Percentiles rank a stretch among this genome's conserved stretches.
phyloP scores from a whole-genome alignment of 2,329 filamentous ascomycete species.

The Capronia epimyces region DNA sequence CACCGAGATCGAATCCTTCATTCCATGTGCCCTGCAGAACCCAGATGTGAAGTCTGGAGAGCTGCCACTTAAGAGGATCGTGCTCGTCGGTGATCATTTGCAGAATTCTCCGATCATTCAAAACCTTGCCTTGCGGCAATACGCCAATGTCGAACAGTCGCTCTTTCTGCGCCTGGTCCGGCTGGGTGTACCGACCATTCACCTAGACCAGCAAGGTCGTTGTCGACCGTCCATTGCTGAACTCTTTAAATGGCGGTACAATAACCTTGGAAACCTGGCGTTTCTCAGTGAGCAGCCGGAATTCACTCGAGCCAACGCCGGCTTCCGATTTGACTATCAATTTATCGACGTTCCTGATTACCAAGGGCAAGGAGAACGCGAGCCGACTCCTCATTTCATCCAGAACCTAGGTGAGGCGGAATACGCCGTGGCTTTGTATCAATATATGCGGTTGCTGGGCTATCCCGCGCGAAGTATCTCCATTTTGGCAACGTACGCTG shows the following conservation, averaged over 20 bases:
- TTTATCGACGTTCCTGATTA: constrained; percentile 95
- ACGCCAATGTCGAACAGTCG: constrained; percentile 92
- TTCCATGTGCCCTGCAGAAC: constrained; percentile 87
- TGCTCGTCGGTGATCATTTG: constrained; percentile 89
- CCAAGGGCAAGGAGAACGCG: constrained; percentile 79
- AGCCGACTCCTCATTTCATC: constrained; percentile 89
- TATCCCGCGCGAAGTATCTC: constrained; percentile 80
- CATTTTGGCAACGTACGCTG: constrained; percentile 89
- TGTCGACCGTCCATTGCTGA: constrained; percentile 79
- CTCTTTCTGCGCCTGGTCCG: constrained; percentile 87
- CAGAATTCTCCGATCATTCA: constrained; percentile 97
- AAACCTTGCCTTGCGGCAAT: constrained; percentile 87
- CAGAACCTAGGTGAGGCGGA: constrained; percentile 96
- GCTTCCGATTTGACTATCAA: constrained; percentile 90
- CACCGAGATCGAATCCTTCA: constrained; percentile 94
- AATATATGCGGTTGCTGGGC: constrained; percentile 94
- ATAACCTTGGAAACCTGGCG: constrained; percentile 67
- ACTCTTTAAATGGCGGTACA: constrained; percentile 91
- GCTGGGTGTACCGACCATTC: constrained; percentile 84
- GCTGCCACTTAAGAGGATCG: constrained; percentile 74
- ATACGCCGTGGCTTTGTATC: constrained; percentile 89
- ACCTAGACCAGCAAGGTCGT: constrained; percentile 87
- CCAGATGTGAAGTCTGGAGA: constrained; percentile 58
- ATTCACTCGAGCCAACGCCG: constrained; percentile 78
- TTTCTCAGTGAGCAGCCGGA: constrained; percentile 63